These are phyloP conservation scores for Mucor mucedo DNA, from an alignment of 371 early-diverging fungal genomes.

Conservation along the genomic window DNA sequence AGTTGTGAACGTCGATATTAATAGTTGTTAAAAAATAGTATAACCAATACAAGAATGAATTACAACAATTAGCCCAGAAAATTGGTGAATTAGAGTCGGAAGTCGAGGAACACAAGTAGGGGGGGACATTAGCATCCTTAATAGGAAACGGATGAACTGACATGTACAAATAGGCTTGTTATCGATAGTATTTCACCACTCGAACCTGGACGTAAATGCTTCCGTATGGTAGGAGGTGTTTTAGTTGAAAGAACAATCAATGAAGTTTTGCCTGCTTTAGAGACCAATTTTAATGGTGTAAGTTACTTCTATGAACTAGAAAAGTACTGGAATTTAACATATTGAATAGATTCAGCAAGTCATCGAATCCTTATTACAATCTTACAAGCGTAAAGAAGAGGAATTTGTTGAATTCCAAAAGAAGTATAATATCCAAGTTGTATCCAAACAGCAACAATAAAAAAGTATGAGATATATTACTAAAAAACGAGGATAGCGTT, in stretches of 20 bases:
- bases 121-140: background rate
- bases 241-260: conserved; percentile 91
- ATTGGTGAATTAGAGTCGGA: conserved; percentile 94
- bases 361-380: conserved; percentile 73
- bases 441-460: conserved; percentile 50
- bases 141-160: background rate
- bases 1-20: background rate
- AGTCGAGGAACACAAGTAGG: conserved; percentile 92
- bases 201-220: conserved; percentile 86
- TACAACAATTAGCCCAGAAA: conserved; percentile 85
- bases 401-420: conserved; percentile 87
- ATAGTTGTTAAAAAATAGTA: conserved; percentile 47
- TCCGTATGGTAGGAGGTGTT: conserved; percentile 92
- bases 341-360: conserved; percentile 70
- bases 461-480: background rate
- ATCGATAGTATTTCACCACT: conserved; percentile 90
- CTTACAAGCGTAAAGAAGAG: conserved; percentile 89
- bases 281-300: conserved; percentile 88
- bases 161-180: conserved; percentile 70
- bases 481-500: background rate
- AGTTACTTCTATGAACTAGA: conserved; percentile 18
- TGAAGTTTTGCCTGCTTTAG: conserved; percentile 90
- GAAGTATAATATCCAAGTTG: conserved; percentile 78
- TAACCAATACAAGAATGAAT: conserved; percentile 85
- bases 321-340: background rate